Conservation (phyloP, 2,329 filamentous ascomycete species). For the Aureobasidium mangrovei region DNA sequence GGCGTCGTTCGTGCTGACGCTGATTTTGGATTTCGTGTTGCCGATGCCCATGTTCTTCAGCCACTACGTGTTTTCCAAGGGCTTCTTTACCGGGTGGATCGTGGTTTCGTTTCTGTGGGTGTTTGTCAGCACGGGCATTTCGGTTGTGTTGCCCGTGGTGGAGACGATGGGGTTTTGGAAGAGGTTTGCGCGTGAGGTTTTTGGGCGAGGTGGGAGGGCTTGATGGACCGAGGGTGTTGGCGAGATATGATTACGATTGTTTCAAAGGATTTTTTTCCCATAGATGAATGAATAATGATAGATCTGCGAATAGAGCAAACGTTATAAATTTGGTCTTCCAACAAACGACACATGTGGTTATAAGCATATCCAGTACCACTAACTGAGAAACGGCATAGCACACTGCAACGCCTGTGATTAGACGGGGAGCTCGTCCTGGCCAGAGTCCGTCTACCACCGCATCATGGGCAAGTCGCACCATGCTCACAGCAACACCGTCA, state of each 20-base stretch:
- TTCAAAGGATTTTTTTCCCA: too few relatives aligned
- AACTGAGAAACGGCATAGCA: too few relatives aligned
- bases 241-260: too few relatives aligned
- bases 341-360: too few relatives aligned
- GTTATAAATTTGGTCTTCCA: too few relatives aligned
- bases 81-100: slow-evolving; percentile 34
- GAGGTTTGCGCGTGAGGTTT: slow-evolving; percentile 9
- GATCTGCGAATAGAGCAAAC: too few relatives aligned
- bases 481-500: slow-evolving; percentile 39
- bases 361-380: too few relatives aligned
- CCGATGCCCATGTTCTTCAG: slow-evolving; percentile 36
- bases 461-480: slow-evolving; percentile 38
- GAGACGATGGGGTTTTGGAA: slow-evolving; percentile 30
- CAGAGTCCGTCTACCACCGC: slow-evolving; percentile 38
- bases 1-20: slow-evolving; percentile 28
- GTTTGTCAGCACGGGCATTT: slow-evolving; percentile 30
- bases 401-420: too few relatives aligned
- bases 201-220: not conserved
- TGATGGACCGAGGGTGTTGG: too few relatives aligned
- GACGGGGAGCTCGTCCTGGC: slow-evolving; percentile 27
- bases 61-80: slow-evolving; percentile 33
- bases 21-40: slow-evolving; percentile 32
- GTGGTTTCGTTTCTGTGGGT: slow-evolving; percentile 33
- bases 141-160: slow-evolving; percentile 31
- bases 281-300: too few relatives aligned